Base-by-base conservation (phyloP, 2,329 filamentous ascomycete genomes). In the Phoma sp. region DNA sequence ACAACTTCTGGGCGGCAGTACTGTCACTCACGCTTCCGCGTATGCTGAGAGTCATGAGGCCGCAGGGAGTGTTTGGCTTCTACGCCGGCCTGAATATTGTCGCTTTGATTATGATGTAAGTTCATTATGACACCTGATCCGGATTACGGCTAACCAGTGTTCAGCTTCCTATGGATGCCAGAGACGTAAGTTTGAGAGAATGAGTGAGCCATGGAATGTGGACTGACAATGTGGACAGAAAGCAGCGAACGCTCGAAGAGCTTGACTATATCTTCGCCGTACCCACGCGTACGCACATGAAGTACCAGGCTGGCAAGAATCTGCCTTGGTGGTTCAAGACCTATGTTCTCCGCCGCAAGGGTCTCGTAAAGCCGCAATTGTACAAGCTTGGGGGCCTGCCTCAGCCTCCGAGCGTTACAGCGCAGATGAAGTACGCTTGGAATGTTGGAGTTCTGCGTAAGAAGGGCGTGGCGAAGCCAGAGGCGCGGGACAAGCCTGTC, bases 21-120 rank as follows among this genome's bases (percentile, higher is more conserved):
- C 74, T 87, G 38, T 81, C 83, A n/a, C 83, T 90, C 45, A 88
- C 85, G 0, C 86, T 87, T 64, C 85, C 85, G 2, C 76, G 82
- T 42, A 81, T 87, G 74, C 72, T 87, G 11, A 69, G 69, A 9
- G 79, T 75, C 3, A 77, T 85, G 68, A 79, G 73, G 11, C 74
- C 80, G 1, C 78, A 79, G 6, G 82, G 82, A 5, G 82, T 84
- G 1, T 88, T 88, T 62, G 80, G 83, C 2, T 86, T 88, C 65
- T 88, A 87, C 53, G 80, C 77, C 1, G 84, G 75, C 0, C 74
- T 89, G 7, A 90, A 89, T 58, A 60, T 87, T 4, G 65, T 84
- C 2, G 86, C 86, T 0, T 77, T 88, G 14, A 53, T 84, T 20
- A 83, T 89, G 77, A 88, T 88, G 65, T 69, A 59, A 66, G 62